phyloP scores from a whole-genome alignment of 208 protist species.

The Trichomonas vaginalis region DNA sequence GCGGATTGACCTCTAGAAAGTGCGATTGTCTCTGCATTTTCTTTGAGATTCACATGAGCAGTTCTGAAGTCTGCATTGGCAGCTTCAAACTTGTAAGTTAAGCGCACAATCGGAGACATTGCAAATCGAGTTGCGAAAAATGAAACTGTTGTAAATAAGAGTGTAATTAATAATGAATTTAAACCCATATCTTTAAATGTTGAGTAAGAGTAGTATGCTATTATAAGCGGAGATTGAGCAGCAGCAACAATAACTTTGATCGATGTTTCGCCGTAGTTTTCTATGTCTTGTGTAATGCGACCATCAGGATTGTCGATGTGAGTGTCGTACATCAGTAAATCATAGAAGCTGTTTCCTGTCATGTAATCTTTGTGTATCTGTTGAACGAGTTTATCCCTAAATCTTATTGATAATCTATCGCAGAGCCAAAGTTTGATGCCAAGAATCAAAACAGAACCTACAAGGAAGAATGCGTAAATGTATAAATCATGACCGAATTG shows the following conservation, averaged over 20 bases:
- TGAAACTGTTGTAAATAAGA: not conserved
- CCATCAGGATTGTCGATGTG: slow-evolving; percentile 10
- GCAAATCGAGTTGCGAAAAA: not conserved
- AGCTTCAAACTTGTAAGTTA: not conserved
- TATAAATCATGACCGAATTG: not conserved
- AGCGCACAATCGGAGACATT: not conserved
- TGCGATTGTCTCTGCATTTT: not conserved
- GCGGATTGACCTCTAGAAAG: not conserved
- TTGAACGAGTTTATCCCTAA: not conserved
- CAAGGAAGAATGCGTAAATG: not conserved
- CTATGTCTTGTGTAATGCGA: not conserved
- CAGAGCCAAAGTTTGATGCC: not conserved
- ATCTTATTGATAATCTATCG: not conserved
- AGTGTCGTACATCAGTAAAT: not conserved
- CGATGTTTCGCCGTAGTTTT: not conserved
- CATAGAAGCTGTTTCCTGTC: not conserved
- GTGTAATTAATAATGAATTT: not conserved
- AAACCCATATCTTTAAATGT: not conserved
- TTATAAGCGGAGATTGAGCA: not conserved
- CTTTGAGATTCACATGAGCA: not conserved
- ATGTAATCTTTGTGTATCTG: not conserved
- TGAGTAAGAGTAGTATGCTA: not conserved
- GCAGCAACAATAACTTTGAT: not conserved
- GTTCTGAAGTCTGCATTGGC: not conserved
- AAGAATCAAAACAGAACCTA: not conserved